Evolutionary conservation across 306 rosid genomes (phyloP), one percentile per base, ranked within the genome.

Genomic region (Prinsepia uniflora): DNA sequence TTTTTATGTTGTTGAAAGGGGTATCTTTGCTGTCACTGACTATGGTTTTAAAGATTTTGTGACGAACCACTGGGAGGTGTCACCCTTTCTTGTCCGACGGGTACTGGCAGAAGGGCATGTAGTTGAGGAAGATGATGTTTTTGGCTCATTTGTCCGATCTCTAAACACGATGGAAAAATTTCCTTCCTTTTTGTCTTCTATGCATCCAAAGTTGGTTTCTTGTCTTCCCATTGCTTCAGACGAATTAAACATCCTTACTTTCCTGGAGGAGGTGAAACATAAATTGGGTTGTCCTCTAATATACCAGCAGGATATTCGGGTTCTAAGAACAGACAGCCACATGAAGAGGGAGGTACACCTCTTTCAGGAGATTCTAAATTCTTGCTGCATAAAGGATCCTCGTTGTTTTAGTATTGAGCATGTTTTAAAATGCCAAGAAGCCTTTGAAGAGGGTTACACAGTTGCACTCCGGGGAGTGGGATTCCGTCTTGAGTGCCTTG

Each of bases 391-490:
- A 49, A 61, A 65, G 65, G 87, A 76, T 81, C 83, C 79, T 76
- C 81, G 55, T 61, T 72, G 55, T 83, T 83, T 92, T 47, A 76
- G 75, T 18, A 13, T 54, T 45, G 73, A 80, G 45, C 86, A 89
- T 46, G 41, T 76, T 76, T 82, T 76, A 15, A 86, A 81, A 67
- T 87, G 89, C 56, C 83, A 75, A 72, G 85, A 89, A 81, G 98
- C 96, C 40, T 92, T 72, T 82, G 45, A 75, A 76, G 89, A 83
- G 54, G 98, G 98, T 50, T 89, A 83, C 76, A 89, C 94, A 42
- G 62, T 92, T 86, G 96, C 94, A 46, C 70, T 92, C 42, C 96
- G 96, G 19, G 98, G 96, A 66, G 79, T 92, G 82, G 98, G 87
- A 72, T 92, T 92, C 72, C 87, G 96, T 34, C 81, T 76, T 79